Evolutionary conservation across 768 basidiomycete genomes (phyloP).

Genomic region (Panaeolus papilionaceus): DNA sequence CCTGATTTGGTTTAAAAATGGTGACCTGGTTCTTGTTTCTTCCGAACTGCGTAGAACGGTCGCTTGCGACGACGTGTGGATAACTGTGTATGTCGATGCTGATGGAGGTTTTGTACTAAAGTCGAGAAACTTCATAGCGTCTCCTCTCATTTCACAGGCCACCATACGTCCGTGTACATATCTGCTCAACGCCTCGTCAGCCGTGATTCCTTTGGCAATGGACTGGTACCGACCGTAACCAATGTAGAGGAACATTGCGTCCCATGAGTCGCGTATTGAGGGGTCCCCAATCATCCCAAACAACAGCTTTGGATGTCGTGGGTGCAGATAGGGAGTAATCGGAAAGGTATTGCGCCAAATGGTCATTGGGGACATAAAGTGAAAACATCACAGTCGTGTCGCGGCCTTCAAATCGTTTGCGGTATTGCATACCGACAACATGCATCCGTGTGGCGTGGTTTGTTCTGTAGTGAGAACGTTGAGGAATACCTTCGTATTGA

Average conservation of each 20-base stretch:
- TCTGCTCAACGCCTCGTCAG: background rate
- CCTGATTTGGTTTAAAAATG: background rate
- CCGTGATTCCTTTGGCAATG: background rate
- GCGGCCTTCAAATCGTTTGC: background rate
- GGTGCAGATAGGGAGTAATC: background rate
- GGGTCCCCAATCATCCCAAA: slow-evolving; percentile 15
- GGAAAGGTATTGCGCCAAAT: background rate
- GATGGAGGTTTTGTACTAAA: background rate
- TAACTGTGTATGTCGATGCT: background rate
- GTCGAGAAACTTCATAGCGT: background rate
- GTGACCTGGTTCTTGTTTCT: background rate
- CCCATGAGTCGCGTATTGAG: slow-evolving; percentile 7
- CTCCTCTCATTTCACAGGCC: background rate
- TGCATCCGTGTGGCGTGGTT: background rate
- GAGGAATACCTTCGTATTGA: slow-evolving; percentile 1
- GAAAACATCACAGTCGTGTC: slow-evolving; percentile 5
- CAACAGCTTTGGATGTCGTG: background rate
- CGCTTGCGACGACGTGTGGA: background rate
- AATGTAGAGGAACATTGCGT: slow-evolving; percentile 2
- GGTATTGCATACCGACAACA: background rate
- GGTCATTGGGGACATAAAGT: slow-evolving; percentile 2
- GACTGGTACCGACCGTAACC: background rate
- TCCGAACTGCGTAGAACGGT: background rate
- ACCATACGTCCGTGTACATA: slow-evolving; percentile 8
- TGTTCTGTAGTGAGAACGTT: background rate